phyloP scores from a whole-genome alignment of 139 green algal species.

The Diplosphaera chodatii region DNA sequence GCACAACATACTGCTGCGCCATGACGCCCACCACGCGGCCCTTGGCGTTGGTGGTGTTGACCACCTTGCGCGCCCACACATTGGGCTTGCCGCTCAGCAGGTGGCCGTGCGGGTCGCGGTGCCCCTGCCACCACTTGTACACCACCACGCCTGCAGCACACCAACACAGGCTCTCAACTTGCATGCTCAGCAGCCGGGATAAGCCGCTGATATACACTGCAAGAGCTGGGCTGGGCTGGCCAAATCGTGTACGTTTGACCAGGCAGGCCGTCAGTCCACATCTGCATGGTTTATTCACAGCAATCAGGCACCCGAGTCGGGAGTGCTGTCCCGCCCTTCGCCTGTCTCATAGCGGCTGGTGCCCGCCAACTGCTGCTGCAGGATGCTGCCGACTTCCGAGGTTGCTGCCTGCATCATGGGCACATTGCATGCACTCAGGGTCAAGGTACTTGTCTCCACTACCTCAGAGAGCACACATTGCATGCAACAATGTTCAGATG shows the following conservation, averaged over 20 bases:
- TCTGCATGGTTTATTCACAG: no score
- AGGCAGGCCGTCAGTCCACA: no score
- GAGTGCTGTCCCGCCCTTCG: no score
- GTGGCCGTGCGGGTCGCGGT: background rate
- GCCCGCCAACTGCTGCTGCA: background rate
- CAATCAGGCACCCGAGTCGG: background rate
- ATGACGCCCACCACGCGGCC: conserved; percentile 39
- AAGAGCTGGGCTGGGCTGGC: no score
- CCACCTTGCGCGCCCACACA: conserved; percentile 53
- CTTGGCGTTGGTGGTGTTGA: conserved; percentile 39
- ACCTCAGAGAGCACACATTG: no score
- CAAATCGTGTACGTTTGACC: no score
- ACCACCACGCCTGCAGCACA: background rate
- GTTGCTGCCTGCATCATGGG: background rate
- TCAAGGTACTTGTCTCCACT: no score
- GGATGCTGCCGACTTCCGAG: background rate
- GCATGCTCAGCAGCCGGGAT: no score
- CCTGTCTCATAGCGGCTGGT: background rate
- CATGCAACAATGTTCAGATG: no score
- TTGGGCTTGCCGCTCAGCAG: conserved; percentile 31
- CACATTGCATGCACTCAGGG: no score
- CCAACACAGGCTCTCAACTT: no score
- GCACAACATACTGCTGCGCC: conserved; percentile 58
- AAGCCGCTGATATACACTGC: no score
- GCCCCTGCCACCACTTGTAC: background rate